phyloP scores from a whole-genome alignment of 208 protist species.

The Crithidia sp. region DNA sequence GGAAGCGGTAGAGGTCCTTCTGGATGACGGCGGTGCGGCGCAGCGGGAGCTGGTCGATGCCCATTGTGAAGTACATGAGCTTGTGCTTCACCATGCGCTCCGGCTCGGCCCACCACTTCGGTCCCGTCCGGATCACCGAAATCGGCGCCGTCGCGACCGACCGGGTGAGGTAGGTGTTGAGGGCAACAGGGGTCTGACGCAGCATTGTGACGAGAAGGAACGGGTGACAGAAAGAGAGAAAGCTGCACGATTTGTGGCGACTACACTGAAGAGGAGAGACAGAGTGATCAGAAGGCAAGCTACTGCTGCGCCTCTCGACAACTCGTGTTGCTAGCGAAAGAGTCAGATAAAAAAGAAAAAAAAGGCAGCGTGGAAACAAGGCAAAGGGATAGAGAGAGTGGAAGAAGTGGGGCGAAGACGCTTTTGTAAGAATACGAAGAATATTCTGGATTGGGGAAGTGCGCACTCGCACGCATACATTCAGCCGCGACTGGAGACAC shows the following conservation, averaged over 20 bases:
- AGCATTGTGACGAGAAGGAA: constrained; percentile 44
- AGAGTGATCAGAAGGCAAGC: too few relatives aligned
- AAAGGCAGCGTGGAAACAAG: too few relatives aligned
- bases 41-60: constrained; percentile 87
- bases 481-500: too few relatives aligned
- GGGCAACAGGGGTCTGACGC: constrained; percentile 26
- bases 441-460: too few relatives aligned
- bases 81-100: constrained; percentile 90
- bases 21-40: constrained; percentile 88
- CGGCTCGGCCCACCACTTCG: constrained; percentile 87
- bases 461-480: too few relatives aligned
- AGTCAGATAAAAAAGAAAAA: too few relatives aligned
- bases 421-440: too few relatives aligned
- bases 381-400: too few relatives aligned
- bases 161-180: constrained; percentile 85
- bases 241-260: background rate
- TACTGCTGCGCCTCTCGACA: too few relatives aligned
- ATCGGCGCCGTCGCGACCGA: constrained; percentile 80
- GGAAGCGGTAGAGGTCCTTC: constrained; percentile 72
- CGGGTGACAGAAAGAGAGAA: constrained; percentile 10
- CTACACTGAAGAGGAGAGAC: background rate
- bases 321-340: too few relatives aligned
- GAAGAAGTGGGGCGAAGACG: too few relatives aligned
- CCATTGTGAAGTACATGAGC: constrained; percentile 90
- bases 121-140: constrained; percentile 82